A percentile compares a stretch with the other conserved stretches of the same genome.
These are phyloP conservation scores for Sphaerulina musiva DNA, from an alignment of 2,329 filamentous ascomycete species.

Conservation along the genomic window DNA sequence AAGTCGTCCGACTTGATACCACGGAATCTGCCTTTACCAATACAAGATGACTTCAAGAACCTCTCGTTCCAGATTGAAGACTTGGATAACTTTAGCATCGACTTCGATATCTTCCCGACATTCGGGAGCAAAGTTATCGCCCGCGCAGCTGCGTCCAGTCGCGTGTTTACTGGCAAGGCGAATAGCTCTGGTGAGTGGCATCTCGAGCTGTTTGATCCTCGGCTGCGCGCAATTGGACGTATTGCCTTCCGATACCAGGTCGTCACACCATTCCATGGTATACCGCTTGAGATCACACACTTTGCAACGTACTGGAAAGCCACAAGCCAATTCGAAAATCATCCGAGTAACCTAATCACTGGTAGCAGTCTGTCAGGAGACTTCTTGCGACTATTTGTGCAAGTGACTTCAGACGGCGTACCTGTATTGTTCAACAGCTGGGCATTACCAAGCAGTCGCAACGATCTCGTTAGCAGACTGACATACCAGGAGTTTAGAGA, in stretches of 20 bases:
- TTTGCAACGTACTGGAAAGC: constrained; percentile 99
- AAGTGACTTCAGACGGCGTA: constrained; percentile 79
- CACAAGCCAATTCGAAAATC: constrained; percentile 83
- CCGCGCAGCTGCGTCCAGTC: constrained; percentile 84
- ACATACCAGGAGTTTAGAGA: constrained; percentile 64
- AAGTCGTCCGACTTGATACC: constrained; percentile 94
- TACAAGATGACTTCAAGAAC: constrained; percentile 89
- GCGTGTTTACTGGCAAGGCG: constrained; percentile 68
- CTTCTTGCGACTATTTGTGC: constrained; percentile 85
- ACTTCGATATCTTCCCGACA: constrained; percentile 95
- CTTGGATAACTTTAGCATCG: constrained; percentile 83
- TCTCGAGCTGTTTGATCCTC: constrained; percentile 85
- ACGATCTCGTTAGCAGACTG: constrained; percentile 74
- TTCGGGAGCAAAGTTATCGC: constrained; percentile 97
- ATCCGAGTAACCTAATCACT: constrained; percentile 80
- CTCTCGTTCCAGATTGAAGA: constrained; percentile 96
- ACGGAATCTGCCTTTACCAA: constrained; percentile 88
- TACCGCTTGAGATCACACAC: constrained; percentile 90
- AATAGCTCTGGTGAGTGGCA: constrained; percentile 75
- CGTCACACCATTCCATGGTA: constrained; percentile 89
- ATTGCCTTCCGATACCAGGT: constrained; percentile 93
- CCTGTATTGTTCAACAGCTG: constrained; percentile 83
- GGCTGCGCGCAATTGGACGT: constrained; percentile 84
- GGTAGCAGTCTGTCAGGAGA: constrained; percentile 94
- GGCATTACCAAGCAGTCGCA: constrained; percentile 49